Percentiles rank a stretch among this genome's conserved stretches.
These are phyloP conservation scores for Xylariaceae sp. DNA, from an alignment of 2,329 filamentous ascomycete genomes.

Conservation along the genomic window DNA sequence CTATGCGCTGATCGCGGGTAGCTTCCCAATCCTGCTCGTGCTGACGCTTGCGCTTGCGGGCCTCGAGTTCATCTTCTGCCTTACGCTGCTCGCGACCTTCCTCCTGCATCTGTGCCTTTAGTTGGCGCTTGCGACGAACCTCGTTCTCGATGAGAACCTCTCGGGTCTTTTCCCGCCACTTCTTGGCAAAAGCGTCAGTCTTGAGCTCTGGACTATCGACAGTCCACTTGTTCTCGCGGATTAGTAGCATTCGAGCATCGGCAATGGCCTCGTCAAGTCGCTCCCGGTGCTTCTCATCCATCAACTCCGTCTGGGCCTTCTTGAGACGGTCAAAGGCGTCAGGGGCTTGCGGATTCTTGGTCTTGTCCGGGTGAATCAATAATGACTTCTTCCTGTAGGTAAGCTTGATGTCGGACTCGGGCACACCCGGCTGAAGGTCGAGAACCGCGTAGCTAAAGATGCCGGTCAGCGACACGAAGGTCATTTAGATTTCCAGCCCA, in stretches of 20 bases:
- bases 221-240: conserved; percentile 91
- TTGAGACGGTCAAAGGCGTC: conserved; percentile 96
- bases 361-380: conserved; percentile 98
- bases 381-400: conserved; percentile 97
- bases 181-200: conserved; percentile 72
- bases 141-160: conserved; percentile 92
- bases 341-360: conserved; percentile 79
- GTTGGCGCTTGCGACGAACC: conserved; percentile 71
- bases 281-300: conserved; percentile 88
- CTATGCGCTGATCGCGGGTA: conserved; percentile 83
- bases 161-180: conserved; percentile 87
- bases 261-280: conserved; percentile 91
- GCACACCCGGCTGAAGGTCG: conserved; percentile 89
- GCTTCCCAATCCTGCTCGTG: conserved; percentile 95
- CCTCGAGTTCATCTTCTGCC: conserved; percentile 78
- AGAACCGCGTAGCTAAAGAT: conserved; percentile 75
- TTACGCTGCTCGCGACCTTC: conserved; percentile 85
- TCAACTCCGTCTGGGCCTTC: conserved; percentile 84
- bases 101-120: conserved; percentile 94
- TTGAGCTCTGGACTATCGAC: conserved; percentile 82
- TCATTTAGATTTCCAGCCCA: not conserved
- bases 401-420: conserved; percentile 92
- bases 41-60: conserved; percentile 78
- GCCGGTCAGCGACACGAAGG: conserved; percentile 4
- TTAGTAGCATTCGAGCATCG: conserved; percentile 89